Evolutionary conservation across 176 grass and related monocot species (phyloP), one percentile per base, ranked within the genome.

Genomic region (Panicum miliaceum): DNA sequence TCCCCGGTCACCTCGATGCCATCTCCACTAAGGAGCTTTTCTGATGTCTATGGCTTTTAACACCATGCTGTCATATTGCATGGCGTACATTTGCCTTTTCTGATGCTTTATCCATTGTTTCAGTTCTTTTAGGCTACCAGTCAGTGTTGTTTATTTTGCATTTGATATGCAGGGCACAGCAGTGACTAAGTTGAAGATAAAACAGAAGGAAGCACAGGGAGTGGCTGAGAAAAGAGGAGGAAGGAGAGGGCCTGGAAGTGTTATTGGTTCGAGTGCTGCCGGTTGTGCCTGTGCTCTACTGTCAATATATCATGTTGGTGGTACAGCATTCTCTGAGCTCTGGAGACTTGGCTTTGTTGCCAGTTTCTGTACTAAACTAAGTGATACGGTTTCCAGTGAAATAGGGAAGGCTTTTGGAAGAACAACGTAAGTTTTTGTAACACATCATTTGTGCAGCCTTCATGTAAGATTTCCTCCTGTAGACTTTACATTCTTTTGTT

Each of bases 261-360:
- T 99, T 62, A 68, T 99, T 67, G 96, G 93, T 47, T 99, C 96
- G 4, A 83, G 93, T 70, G 68, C 83, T 76, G 93, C 96, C 23
- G 91, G 89, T 59, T 92, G 87, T 90, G 80, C 90, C 9, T 95
- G 91, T 81, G 91, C 93, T 82, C 47, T 98, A 35, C 73, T 98
- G 45, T 93, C 93, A 22, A 87, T 98, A 61, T 89, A 87, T 87
- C 74, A 90, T 64, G 59, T 89, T 54, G 91, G 91, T 70, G 85
- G 89, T 67, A 75, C 77, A 79, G 19, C 68, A 75, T 89, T 84
- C 58, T 73, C 88, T 52, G 77, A 73, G 46, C 78, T 98, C 46
- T 98, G 93, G 89, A 86, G n/a, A 81, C 87, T 98, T 64, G 96
- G 93, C 16, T 98, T 96, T 89, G 81, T 92, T 96, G 96, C 96